These are phyloP conservation scores for Alternaria novae-zelandiae DNA, from an alignment of 2,329 filamentous ascomycete genomes.

Conservation along the genomic window DNA sequence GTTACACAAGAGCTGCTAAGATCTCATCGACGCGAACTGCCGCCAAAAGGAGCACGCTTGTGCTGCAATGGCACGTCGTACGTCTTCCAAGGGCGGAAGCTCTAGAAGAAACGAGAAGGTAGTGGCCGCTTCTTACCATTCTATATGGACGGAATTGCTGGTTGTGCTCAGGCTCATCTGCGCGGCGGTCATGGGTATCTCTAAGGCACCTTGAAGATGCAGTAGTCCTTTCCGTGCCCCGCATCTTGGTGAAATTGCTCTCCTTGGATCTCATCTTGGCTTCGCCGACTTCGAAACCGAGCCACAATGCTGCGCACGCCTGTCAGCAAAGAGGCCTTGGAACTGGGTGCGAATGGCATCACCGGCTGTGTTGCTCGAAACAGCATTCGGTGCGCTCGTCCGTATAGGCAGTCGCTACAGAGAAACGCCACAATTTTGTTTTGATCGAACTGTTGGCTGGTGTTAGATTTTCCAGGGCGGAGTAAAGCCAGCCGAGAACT, in stretches of 20 bases:
- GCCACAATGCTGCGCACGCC: background rate
- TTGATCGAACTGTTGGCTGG: constrained; percentile 1
- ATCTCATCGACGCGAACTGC: background rate
- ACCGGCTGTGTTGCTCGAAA: constrained; percentile 19
- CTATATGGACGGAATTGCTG: background rate
- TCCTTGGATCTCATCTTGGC: background rate
- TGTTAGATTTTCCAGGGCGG: constrained; percentile 2
- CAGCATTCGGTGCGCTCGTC: constrained; percentile 17
- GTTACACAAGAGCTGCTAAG: background rate
- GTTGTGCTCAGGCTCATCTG: background rate
- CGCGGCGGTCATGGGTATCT: background rate
- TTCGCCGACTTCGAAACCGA: background rate
- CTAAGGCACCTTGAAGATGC: background rate
- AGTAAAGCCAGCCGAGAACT: constrained; percentile 16
- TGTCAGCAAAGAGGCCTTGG: background rate
- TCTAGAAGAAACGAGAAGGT: background rate
- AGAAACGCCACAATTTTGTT: constrained; percentile 4
- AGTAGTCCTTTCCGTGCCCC: background rate
- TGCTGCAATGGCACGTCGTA: background rate
- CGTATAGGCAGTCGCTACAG: background rate
- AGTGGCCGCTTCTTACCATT: background rate
- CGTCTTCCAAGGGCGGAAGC: background rate
- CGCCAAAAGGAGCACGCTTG: background rate
- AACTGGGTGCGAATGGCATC: background rate
- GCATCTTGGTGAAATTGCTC: background rate